phyloP scores from a whole-genome alignment of 768 basidiomycete species.

The Boletus barrowsii region DNA sequence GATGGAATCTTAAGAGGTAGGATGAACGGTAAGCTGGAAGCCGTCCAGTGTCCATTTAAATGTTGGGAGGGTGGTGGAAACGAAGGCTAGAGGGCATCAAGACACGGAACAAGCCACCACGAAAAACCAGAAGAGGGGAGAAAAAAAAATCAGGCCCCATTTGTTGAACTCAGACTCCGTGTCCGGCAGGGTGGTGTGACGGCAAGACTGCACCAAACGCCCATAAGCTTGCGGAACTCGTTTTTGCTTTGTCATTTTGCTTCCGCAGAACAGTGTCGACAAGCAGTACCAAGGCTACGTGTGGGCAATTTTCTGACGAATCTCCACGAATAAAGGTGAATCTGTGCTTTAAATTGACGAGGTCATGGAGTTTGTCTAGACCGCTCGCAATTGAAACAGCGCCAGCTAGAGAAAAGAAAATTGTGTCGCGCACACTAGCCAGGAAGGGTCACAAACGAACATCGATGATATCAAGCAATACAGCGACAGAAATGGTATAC shows the following conservation, averaged over 20 bases:
- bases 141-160: background rate
- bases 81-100: background rate
- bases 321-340: slow-evolving; percentile 1
- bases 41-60: slow-evolving; percentile 11
- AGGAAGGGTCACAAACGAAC: background rate
- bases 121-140: background rate
- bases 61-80: background rate
- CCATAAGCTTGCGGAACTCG: slow-evolving; percentile 11
- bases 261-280: slow-evolving; percentile 5
- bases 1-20: slow-evolving; percentile 24
- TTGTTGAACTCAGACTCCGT: slow-evolving; percentile 19
- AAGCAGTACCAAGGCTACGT: background rate
- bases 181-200: slow-evolving; percentile 8
- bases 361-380: background rate
- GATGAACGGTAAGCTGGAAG: slow-evolving; percentile 28
- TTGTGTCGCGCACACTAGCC: background rate
- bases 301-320: background rate
- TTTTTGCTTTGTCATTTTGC: slow-evolving; percentile 7
- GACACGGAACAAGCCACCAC: background rate
- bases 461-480: background rate
- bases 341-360: background rate
- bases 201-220: slow-evolving; percentile 25
- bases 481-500: background rate
- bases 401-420: background rate
- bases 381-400: slow-evolving; percentile 12